phyloP scores from a whole-genome alignment of 2,329 filamentous ascomycete species.

The Arthrobotrys megalospora region DNA sequence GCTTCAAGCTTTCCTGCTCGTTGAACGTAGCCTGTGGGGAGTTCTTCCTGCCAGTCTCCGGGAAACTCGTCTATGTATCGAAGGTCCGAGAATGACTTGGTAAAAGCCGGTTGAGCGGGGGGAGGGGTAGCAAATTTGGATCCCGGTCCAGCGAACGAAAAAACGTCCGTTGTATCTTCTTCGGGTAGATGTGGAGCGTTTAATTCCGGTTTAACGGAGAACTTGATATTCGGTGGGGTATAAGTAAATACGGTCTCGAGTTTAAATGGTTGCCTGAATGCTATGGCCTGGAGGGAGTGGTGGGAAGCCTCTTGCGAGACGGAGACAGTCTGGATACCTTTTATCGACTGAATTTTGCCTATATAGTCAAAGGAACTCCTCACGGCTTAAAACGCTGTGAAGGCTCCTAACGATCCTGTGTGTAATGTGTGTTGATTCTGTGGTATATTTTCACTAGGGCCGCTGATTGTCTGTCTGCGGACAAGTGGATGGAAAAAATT shows the following conservation, averaged over 20 bases:
- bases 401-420: slow-evolving; percentile 27
- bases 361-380: slow-evolving; percentile 51
- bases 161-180: slow-evolving; percentile 48
- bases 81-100: slow-evolving; percentile 50
- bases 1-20: slow-evolving; percentile 56
- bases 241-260: slow-evolving; percentile 59
- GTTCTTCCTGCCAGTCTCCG: slow-evolving; percentile 55
- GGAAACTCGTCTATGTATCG: slow-evolving; percentile 60
- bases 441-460: slow-evolving; percentile 31
- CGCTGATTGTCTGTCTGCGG: slow-evolving; percentile 18
- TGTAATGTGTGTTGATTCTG: slow-evolving; percentile 53
- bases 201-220: slow-evolving; percentile 41
- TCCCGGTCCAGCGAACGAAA: slow-evolving; percentile 40
- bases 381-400: slow-evolving; percentile 56
- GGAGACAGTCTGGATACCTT: slow-evolving; percentile 54
- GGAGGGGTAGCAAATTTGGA: slow-evolving; percentile 13
- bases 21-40: slow-evolving; percentile 56
- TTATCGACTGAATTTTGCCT: slow-evolving; percentile 60
- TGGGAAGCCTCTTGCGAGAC: slow-evolving; percentile 58
- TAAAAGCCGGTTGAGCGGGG: slow-evolving; percentile 14
- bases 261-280: slow-evolving; percentile 56
- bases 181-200: slow-evolving; percentile 30
- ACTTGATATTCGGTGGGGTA: slow-evolving; percentile 48
- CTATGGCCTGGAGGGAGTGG: slow-evolving; percentile 49
- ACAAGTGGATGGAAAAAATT: slow-evolving; percentile 31